These are phyloP conservation scores for Trametes cubensis DNA, from an alignment of 768 basidiomycete species.

Conservation along the genomic window DNA sequence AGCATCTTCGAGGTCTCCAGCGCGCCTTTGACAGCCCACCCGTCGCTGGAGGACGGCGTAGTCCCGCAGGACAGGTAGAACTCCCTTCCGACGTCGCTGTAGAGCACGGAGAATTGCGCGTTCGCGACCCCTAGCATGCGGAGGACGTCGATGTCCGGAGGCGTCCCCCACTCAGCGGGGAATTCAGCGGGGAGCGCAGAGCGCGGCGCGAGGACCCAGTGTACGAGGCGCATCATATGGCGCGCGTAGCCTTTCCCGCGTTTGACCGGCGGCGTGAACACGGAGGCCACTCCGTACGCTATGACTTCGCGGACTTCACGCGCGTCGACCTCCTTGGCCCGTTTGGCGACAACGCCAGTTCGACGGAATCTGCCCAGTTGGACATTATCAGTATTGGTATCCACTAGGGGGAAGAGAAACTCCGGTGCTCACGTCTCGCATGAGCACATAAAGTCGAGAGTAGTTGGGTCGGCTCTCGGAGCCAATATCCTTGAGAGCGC, in stretches of 20 bases:
- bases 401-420: background rate
- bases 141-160: slow-evolving; percentile 39
- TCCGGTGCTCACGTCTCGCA: slow-evolving; percentile 62
- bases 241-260: slow-evolving; percentile 59
- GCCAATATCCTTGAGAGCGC: slow-evolving; percentile 57
- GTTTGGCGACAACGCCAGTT: slow-evolving; percentile 33
- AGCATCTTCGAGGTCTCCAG: slow-evolving; percentile 47
- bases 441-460: slow-evolving; percentile 58
- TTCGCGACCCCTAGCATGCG: slow-evolving; percentile 37
- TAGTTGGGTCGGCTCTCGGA: slow-evolving; percentile 50
- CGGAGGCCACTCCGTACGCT: slow-evolving; percentile 58
- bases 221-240: slow-evolving; percentile 68
- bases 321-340: slow-evolving; percentile 8
- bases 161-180: slow-evolving; percentile 47
- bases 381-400: background rate
- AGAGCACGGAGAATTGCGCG: slow-evolving; percentile 51
- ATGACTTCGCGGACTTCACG: slow-evolving; percentile 36
- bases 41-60: slow-evolving; percentile 32
- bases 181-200: slow-evolving; percentile 36
- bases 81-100: slow-evolving; percentile 52
- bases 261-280: slow-evolving; percentile 54
- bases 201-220: slow-evolving; percentile 51
- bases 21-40: slow-evolving; percentile 48
- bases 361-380: slow-evolving; percentile 39
- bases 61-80: slow-evolving; percentile 51